These are phyloP conservation scores for Nepenthes mirabilis DNA, from an alignment of 148 eudicot species.

Conservation along the genomic window DNA sequence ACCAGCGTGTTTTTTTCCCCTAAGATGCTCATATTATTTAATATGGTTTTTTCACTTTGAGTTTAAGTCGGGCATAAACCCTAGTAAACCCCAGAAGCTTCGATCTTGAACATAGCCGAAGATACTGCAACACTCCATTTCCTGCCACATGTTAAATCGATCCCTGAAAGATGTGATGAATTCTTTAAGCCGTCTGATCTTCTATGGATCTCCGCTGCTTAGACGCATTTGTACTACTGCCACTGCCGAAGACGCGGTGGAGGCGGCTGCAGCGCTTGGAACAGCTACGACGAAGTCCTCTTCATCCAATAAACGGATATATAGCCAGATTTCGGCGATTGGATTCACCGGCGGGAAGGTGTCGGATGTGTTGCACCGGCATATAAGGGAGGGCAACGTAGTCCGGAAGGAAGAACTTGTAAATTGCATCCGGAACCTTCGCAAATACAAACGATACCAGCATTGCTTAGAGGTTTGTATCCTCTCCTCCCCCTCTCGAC, in stretches of 20 bases:
- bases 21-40: too few species aligned
- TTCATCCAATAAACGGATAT: slow-evolving; percentile 8
- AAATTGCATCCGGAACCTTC: slow-evolving; percentile 32
- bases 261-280: background rate
- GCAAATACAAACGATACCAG: slow-evolving; percentile 17
- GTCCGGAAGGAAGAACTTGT: slow-evolving; percentile 16
- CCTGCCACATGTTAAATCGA: too few species aligned
- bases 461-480: slow-evolving; percentile 45
- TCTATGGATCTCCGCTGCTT: background rate
- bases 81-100: too few species aligned
- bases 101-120: too few species aligned
- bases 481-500: too few species aligned
- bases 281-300: background rate
- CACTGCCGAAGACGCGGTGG: background rate
- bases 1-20: too few species aligned
- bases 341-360: slow-evolving; percentile 31
- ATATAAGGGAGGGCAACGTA: slow-evolving; percentile 26
- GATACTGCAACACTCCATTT: too few species aligned
- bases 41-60: too few species aligned
- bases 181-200: too few species aligned
- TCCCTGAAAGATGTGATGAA: too few species aligned
- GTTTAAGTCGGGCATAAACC: too few species aligned
- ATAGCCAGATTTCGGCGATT: slow-evolving; percentile 27
- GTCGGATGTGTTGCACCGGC: slow-evolving; percentile 22
- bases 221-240: slow-evolving; percentile 19